phyloP scores from a whole-genome alignment of 441 rosid species.

The Macaranga tanarius region DNA sequence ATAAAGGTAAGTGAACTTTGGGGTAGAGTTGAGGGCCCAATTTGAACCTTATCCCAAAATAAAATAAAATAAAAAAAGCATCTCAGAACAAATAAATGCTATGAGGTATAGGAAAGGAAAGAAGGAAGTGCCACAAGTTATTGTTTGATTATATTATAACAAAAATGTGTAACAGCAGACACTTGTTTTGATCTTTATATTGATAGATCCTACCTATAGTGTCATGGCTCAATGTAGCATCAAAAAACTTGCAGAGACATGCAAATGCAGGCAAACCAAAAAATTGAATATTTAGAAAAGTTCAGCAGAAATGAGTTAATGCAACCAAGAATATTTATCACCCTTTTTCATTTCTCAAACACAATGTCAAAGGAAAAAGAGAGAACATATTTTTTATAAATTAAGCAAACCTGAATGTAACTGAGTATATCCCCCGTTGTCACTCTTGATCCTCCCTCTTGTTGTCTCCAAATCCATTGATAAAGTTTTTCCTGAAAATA shows the following conservation, averaged over 20 bases:
- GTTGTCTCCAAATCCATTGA: slow-evolving; percentile 89
- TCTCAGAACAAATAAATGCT: neutral
- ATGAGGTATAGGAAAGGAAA: neutral
- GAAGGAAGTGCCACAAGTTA: too few species aligned
- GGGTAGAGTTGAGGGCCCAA: too few species aligned
- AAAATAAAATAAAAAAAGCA: too few species aligned
- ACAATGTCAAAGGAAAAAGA: neutral
- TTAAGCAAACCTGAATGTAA: slow-evolving; percentile 65
- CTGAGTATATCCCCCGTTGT: slow-evolving; percentile 56
- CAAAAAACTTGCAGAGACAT: neutral
- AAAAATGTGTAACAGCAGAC: neutral
- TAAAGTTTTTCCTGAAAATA: slow-evolving; percentile 70
- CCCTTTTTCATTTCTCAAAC: too few species aligned
- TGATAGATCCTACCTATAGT: neutral
- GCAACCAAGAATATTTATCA: neutral
- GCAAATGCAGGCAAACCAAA: neutral
- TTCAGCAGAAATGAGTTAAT: neutral
- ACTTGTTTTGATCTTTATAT: neutral
- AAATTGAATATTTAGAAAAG: neutral
- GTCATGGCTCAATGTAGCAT: neutral
- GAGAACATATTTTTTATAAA: neutral
- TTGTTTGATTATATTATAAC: too few species aligned
- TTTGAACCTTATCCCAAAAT: too few species aligned
- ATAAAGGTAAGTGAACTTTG: too few species aligned
- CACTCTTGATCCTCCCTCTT: slow-evolving; percentile 81